These are phyloP conservation scores for Linnemannia zychae DNA, from an alignment of 192 early-diverging fungal species.

Conservation along the genomic window DNA sequence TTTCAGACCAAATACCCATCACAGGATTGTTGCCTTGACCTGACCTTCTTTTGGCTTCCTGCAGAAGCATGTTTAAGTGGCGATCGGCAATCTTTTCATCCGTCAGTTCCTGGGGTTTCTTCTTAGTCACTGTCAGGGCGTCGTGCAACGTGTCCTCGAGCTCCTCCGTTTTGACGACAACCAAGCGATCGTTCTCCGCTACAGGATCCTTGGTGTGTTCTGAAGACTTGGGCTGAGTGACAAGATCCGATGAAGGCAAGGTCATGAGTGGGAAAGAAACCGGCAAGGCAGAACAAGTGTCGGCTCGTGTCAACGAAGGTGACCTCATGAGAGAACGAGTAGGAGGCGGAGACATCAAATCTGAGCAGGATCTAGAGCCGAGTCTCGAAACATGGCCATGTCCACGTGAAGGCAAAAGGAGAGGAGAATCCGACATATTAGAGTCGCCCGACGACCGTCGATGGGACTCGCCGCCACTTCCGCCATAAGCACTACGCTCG, in stretches of 20 bases:
- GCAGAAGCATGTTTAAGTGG: conserved; percentile 41
- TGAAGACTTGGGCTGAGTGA: background rate
- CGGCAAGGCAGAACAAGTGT: conserved; percentile 31
- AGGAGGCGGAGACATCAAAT: conserved; percentile 24
- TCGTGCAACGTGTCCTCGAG: background rate
- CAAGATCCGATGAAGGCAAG: background rate
- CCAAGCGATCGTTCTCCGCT: background rate
- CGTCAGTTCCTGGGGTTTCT: conserved; percentile 6
- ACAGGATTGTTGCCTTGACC: conserved; percentile 26
- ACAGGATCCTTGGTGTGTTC: background rate
- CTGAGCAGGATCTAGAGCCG: conserved; percentile 21
- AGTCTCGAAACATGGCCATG: background rate
- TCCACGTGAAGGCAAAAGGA: background rate
- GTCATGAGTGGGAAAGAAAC: background rate
- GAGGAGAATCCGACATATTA: conserved; percentile 17
- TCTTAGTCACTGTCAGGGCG: background rate
- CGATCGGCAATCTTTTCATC: conserved; percentile 27
- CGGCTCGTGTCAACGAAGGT: conserved; percentile 9
- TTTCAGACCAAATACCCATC: conserved; percentile 38
- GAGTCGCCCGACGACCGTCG: conserved; percentile 36
- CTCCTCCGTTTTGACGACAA: conserved; percentile 12
- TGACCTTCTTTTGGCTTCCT: conserved; percentile 42
- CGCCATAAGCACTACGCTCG: background rate
- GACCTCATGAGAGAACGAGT: background rate
- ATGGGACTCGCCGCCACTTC: conserved; percentile 2